Evolutionary conservation across 108 stramenopile genomes (phyloP), one percentile per base, ranked within the genome.

Genomic region (Schizochytrium sp.): DNA sequence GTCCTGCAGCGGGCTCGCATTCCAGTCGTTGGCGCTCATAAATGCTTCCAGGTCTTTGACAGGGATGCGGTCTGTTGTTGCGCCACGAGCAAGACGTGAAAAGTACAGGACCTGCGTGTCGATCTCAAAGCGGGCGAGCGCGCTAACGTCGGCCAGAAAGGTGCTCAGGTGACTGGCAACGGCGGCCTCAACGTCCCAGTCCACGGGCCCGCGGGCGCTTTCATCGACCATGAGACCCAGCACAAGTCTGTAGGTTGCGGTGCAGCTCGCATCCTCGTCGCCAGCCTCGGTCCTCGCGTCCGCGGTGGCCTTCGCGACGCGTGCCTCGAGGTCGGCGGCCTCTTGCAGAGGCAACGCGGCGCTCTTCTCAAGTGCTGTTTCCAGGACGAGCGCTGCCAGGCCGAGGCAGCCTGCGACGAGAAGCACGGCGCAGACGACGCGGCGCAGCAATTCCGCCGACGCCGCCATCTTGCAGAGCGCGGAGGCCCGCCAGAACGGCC

Each of bases 11-110:
- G 76, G 51, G n/a, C 28, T 28, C 10, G 23, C 76, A 23, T 83
- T 83, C 76, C 76, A 83, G 48, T 53, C 76, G 51, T 83, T 83
- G 23, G 76, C 76, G 51, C 76, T 83, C 48, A 83, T 47, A 1
- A 83, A 83, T 12, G 48, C 25, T 18, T 83, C 45, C 18, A 83
- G 51, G 51, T 83, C 76, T 34, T 1, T 2, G 6, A 53, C 76
- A 6, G 51, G 8, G 2, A 83, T 18, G 16, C 28, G 23, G 19
- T 28, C 51, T 6, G 45, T 25, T 6, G 44, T 47, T 23, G 45
- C 76, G 10, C 51, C 51, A 6, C 28, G n/a, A 12, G 76, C 12
- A 45, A 83, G 45, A 0, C 51, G 45, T 4, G 76, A 83, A 23
- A 53, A 47, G 76, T 83, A 83, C 18, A 83, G 51, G 3, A 83